Base-by-base conservation (phyloP, 2,329 filamentous ascomycete species). In the Fusarium torulosum region DNA sequence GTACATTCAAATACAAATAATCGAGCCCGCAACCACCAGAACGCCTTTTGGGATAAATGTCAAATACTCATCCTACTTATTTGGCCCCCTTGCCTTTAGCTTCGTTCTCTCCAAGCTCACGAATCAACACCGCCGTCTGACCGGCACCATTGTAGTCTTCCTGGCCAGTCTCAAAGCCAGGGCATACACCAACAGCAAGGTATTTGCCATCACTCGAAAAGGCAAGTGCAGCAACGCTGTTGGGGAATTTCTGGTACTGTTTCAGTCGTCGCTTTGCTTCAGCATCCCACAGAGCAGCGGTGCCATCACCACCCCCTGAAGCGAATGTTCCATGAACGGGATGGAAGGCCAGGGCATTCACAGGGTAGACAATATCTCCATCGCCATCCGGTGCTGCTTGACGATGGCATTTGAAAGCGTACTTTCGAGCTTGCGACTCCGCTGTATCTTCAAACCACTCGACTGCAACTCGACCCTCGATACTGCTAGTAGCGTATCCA, bases 331-430 rank as follows among this genome's bases (percentile, higher is more conserved):
- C 93, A 74, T 88, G 86, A 5, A 91, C 80, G 0, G 93, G 93
- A 78, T 97, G 94, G 81, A 97, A 97, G 1, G 92, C 89, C 9
- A 97, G 85, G 4, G 94, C 91, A 75, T 97, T 96, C 70, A 97
- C 94, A 0, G 94, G 94, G 75, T 94, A 97, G 4, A 97, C 93
- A 6, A 97, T 86, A 74, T 97, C 94, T 29, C 85, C 88, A 38
- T 86, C 86, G 11, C 85, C 84, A 40, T 90, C 85, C 3, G 87
- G 80, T 11, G 84, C 85, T 2, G 89, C 85, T 78, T 97, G 93
- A 6, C 96, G 88, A 80, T 99, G 96, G 80, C 96, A 99, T 80
- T 99, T 99, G 87, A 99, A 99, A 15, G 96, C 96, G 78, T 98
- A 99, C 79, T 97, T 98, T 70, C 94, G 88, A 38, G 92, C 91